Evolutionary conservation across 108 stramenopile genomes (phyloP).

Genomic region (Epipyxis sp.): DNA sequence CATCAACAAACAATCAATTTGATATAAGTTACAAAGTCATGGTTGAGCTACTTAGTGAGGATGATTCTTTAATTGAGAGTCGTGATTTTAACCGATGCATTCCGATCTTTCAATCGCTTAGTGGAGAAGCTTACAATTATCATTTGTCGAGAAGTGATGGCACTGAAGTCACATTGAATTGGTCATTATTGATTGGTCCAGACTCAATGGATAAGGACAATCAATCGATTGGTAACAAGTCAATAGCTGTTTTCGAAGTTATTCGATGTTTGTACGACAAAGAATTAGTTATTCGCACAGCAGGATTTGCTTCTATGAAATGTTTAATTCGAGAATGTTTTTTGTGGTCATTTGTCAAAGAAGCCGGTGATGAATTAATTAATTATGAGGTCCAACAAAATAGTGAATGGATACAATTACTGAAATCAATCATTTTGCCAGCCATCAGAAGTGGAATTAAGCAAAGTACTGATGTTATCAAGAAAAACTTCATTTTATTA

Average conservation of each 20-base stretch:
- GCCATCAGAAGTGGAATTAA: slow-evolving; percentile 9
- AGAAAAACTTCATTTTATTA: background rate
- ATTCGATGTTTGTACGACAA: slow-evolving; percentile 14
- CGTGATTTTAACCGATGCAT: background rate
- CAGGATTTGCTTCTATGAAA: slow-evolving; percentile 18
- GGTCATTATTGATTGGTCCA: slow-evolving; percentile 12
- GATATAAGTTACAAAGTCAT: background rate
- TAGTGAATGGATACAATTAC: background rate
- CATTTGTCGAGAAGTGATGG: no score
- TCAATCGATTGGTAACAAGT: background rate
- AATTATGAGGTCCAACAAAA: no score
- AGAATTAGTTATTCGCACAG: background rate
- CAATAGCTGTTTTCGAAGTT: background rate
- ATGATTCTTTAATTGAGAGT: background rate
- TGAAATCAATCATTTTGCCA: slow-evolving; percentile 3
- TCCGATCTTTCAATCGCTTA: slow-evolving; percentile 8
- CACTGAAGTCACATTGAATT: background rate
- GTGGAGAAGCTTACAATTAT: no score
- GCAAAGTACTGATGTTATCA: slow-evolving; percentile 9
- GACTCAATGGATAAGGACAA: background rate
- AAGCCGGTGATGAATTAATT: background rate
- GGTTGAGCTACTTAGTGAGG: background rate
- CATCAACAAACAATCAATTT: background rate
- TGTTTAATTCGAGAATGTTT: background rate
- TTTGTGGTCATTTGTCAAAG: background rate